These are phyloP conservation scores for Monosporascus cannonballus DNA, from an alignment of 2,329 filamentous ascomycete species.

Conservation along the genomic window DNA sequence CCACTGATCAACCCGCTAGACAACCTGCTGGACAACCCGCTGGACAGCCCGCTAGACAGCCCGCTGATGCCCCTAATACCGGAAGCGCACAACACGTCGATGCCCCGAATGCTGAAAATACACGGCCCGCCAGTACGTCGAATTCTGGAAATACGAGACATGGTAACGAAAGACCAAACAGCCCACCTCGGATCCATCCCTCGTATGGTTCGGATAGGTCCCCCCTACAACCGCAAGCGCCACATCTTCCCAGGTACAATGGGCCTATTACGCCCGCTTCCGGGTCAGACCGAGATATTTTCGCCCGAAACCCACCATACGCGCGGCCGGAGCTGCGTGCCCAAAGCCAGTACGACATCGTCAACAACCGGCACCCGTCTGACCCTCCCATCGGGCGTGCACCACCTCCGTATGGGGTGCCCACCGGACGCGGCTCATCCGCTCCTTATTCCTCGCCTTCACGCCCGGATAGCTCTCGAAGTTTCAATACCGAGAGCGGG, in stretches of 20 bases:
- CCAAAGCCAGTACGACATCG: conserved; percentile 5
- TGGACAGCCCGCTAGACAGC: too few species aligned
- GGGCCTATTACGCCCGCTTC: conserved; percentile 1
- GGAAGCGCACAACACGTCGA: background rate
- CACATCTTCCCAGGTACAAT: conserved; percentile 10
- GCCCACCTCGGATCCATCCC: background rate
- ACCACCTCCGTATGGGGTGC: conserved; percentile 19
- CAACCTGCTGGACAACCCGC: too few species aligned
- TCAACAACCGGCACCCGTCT: conserved; percentile 12
- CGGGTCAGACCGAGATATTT: background rate
- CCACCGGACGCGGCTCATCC: conserved; percentile 15
- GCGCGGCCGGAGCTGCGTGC: conserved; percentile 7
- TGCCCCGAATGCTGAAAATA: background rate
- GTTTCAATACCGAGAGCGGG: conserved; percentile 29
- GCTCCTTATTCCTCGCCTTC: conserved; percentile 10
- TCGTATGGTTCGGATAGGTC: background rate
- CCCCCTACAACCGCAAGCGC: background rate
- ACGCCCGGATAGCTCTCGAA: conserved; percentile 20
- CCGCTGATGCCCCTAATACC: background rate
- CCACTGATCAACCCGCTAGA: too few species aligned
- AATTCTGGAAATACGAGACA: background rate
- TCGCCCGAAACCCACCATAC: conserved; percentile 7
- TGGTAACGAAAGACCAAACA: background rate
- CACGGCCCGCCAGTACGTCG: too few species aligned
- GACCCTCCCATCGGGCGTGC: conserved; percentile 9